Percentiles rank a stretch among this genome's conserved stretches.
phyloP scores from a whole-genome alignment of 768 basidiomycete genomes.

The Termitomyces sp. region DNA sequence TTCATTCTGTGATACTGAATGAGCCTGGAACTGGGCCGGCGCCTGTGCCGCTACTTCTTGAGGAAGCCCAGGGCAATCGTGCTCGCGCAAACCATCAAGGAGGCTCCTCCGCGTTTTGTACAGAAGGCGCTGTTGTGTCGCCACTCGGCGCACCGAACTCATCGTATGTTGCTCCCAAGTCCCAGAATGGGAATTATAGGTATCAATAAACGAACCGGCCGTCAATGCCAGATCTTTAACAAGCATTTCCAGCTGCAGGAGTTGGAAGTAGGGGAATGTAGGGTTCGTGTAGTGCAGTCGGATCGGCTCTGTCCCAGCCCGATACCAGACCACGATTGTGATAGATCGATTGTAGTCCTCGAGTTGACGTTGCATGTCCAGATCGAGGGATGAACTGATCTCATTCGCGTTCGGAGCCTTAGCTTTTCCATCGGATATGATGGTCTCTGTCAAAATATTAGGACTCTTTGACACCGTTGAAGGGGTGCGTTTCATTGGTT shows the following conservation, averaged over 20 bases:
- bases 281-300: constrained; percentile 56
- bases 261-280: constrained; percentile 65
- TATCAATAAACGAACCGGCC: constrained; percentile 55
- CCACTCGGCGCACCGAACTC: constrained; percentile 56
- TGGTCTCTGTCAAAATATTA: background rate
- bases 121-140: constrained; percentile 58
- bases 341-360: constrained; percentile 53
- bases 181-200: constrained; percentile 49
- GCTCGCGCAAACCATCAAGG: constrained; percentile 54
- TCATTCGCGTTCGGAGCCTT: background rate
- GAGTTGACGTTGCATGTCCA: constrained; percentile 41
- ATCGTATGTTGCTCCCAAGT: constrained; percentile 72
- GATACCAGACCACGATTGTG: constrained; percentile 71
- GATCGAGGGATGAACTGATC: constrained; percentile 7
- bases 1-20: constrained; percentile 5
- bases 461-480: constrained; percentile 10
- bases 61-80: constrained; percentile 53
- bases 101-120: constrained; percentile 62
- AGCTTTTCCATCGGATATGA: background rate
- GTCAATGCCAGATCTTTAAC: constrained; percentile 55
- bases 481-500: constrained; percentile 8
- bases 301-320: constrained; percentile 57
- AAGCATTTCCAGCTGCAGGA: constrained; percentile 51
- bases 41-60: constrained; percentile 55
- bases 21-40: background rate